Base-by-base conservation (phyloP, 331 rosid species). In the Pyrus hybrid region DNA sequence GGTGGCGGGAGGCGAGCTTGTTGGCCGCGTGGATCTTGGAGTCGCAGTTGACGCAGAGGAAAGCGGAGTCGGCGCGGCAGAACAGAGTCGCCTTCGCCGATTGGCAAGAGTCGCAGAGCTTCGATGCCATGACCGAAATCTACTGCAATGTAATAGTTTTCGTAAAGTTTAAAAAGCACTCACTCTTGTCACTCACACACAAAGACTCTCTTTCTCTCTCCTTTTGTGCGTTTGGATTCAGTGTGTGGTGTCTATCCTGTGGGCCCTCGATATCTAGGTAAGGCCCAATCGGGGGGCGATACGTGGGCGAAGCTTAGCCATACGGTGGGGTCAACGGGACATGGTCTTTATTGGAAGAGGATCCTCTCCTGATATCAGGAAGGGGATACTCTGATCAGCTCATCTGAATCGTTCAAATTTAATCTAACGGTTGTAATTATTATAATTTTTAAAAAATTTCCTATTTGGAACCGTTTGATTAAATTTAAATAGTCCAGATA, bases 1-100 rank as follows among this genome's bases (percentile, higher is more conserved):
- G 88, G 85, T 94, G 99, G 68, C 97, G 99, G n/a, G 97, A 92
- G 2, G 97, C 96, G 45, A 94, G 97, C 83, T 92, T 94, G 92
- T 91, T 92, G 67, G 95, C 96, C 5, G 97, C 96, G 78, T 94
- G 97, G 74, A 94, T 78, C 32, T 89, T 81, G 73, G 92, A 76
- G 76, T 94, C 97, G 14, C 99, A 92, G 66, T 77, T 80, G 4
- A 70, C 62, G 81, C 99, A 94, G 35, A 94, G 97, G 71, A 92
- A 94, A 65, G 97, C 96, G 8, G 97, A 84, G 88, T 94, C 97
- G 1, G 97, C 91, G 4, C 96, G 89, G 90, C 99, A 94, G 80
- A 86, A 94, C 63, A 91, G 82, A 11, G 91, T 87, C 4, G 97
- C 95, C 20, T 88, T 75, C 20, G 97, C 93, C 32, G 96, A 87